Base-by-base conservation (phyloP, 768 basidiomycete genomes). In the Phallus indusiatus region DNA sequence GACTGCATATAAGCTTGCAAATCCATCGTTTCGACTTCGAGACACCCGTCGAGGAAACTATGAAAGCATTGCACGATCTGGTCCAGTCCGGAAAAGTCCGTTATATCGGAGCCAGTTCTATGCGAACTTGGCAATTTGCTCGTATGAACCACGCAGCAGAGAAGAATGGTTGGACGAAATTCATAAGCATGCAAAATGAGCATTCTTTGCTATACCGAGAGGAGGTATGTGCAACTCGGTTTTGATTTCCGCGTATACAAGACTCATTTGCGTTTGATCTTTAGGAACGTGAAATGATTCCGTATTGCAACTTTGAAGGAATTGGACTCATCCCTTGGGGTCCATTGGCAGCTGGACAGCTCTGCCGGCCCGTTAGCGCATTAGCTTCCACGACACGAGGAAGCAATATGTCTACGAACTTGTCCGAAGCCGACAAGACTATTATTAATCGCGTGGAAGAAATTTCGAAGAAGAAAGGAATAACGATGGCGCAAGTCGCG, bases 121-220 rank as follows among this genome's bases (percentile, higher is more conserved):
- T 78, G 76, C 68, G 72, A 5, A 66, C 75, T 11, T 78, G 77
- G 77, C 73, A 78, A 47, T 76, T 78, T 47, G 71, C 71, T 18
- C 63, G 71, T 53, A 67, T 80, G 67, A 76, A 79, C 56, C 72
- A 75, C 34, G 71, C 77, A 1, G 79, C 80, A 6, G 66, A 69
- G 36, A 69, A 68, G 59, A 65, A 78, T 16, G 74, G 74, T 2
- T 79, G 80, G 73, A 80, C 81, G 5, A 76, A 72, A 60, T 83
- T 83, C 61, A 72, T 80, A 52, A 77, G 79, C 58, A 81, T 83
- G 74, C 82, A 83, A 67, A 72, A 75, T 47, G 76, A 79, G 59
- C 77, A 82, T 62, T 79, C 73, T 35, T 67, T 81, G 5, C 70
- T 82, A 18, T 84, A 84, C 64, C 73, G 81, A 34, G 77, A 81